Percentiles rank a stretch among this genome's conserved stretches.
Conservation (phyloP, 2,329 filamentous ascomycete species). For the Ascochyta pisi region DNA sequence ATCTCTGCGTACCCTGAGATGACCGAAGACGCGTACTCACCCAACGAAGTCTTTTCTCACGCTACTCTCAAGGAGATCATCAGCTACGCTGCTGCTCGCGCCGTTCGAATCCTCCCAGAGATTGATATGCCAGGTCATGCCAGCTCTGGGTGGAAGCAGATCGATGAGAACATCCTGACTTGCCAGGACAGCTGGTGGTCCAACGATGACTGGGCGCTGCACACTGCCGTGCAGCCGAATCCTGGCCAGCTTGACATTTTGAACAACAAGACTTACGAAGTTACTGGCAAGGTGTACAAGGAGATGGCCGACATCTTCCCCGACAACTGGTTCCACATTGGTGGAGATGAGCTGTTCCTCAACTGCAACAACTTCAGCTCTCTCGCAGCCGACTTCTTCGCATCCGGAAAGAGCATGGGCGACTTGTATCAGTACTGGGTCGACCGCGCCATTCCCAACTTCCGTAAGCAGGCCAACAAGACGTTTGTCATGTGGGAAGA, state of each 20-base stretch:
- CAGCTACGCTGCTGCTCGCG: constrained; percentile 60
- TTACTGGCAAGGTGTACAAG: constrained; percentile 61
- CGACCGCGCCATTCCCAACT: constrained; percentile 60
- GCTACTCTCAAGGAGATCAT: constrained; percentile 55
- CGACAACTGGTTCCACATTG: constrained; percentile 63
- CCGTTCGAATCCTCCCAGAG: constrained; percentile 66
- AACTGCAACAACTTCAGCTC: constrained; percentile 66
- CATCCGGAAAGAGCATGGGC: constrained; percentile 57
- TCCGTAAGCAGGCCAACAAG: constrained; percentile 55
- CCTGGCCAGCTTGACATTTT: constrained; percentile 64
- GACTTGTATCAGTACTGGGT: constrained; percentile 64
- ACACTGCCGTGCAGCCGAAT: constrained; percentile 64
- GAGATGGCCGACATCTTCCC: constrained; percentile 60
- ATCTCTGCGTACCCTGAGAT: constrained; percentile 60
- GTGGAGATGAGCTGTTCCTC: constrained; percentile 62
- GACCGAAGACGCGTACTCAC: constrained; percentile 62
- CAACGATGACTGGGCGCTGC: constrained; percentile 62
- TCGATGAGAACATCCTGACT: constrained; percentile 63
- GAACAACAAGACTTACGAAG: constrained; percentile 63
- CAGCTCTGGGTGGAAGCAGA: constrained; percentile 62
- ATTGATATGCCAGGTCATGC: constrained; percentile 69
- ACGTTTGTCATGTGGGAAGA: constrained; percentile 67
- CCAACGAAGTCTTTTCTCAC: constrained; percentile 56
- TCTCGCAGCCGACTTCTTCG: constrained; percentile 58
- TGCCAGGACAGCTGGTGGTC: constrained; percentile 67